phyloP scores from a whole-genome alignment of 495 filamentous ascomycete genomes.

The Chlorociboria aeruginascens region DNA sequence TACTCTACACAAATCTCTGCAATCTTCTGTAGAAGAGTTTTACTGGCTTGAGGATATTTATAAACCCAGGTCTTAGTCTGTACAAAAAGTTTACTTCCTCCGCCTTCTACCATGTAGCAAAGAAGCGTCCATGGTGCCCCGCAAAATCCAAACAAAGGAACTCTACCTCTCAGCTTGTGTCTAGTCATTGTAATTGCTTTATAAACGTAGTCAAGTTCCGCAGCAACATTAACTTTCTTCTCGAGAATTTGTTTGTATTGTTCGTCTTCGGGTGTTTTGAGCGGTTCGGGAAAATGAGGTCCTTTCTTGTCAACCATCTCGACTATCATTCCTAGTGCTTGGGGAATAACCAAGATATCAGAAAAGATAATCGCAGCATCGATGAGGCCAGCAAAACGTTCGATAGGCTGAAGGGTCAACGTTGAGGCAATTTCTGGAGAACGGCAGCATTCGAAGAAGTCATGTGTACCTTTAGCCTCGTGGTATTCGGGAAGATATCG shows the following conservation, averaged over 20 bases:
- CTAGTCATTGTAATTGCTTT: conserved; percentile 86
- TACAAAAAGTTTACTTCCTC: conserved; percentile 84
- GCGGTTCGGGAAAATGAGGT: conserved; percentile 80
- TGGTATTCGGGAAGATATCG: conserved; percentile 98
- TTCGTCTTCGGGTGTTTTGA: conserved; percentile 61
- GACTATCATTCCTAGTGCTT: conserved; percentile 93
- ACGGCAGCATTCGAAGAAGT: conserved; percentile 97
- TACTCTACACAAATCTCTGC: conserved; percentile 88
- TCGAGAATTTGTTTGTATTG: conserved; percentile 70
- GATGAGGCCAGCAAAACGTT: conserved; percentile 78
- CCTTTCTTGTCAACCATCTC: conserved; percentile 97
- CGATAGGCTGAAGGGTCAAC: conserved; percentile 85
- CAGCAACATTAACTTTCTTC: conserved; percentile 68
- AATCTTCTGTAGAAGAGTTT: conserved; percentile 78
- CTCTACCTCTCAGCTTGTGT: conserved; percentile 73
- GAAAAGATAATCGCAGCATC: conserved; percentile 99
- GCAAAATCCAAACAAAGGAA: conserved; percentile 94
- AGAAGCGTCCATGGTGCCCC: conserved; percentile 94
- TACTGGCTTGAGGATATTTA: conserved; percentile 69
- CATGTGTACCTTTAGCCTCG: conserved; percentile 71
- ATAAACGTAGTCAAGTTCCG: conserved; percentile 85
- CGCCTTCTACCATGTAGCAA: conserved; percentile 98
- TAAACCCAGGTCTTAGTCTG: conserved; percentile 93
- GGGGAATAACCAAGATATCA: conserved; percentile 94
- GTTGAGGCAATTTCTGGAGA: conserved; percentile 83